phyloP scores from a whole-genome alignment of 1,139 yeast species.

The Taphrina confusa region DNA sequence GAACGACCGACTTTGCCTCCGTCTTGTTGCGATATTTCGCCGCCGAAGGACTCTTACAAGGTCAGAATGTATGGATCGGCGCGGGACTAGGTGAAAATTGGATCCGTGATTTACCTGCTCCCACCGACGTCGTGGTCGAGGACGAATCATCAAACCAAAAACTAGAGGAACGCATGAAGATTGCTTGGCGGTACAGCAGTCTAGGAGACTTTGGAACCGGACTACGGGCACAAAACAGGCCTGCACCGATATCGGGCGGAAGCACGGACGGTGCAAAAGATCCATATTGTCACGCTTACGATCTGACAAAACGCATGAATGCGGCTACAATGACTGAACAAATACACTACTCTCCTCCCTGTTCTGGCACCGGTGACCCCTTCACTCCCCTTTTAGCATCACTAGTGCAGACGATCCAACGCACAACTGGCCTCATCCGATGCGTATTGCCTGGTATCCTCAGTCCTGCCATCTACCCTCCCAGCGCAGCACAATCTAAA shows the following conservation, averaged over 20 bases:
- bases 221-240: slow-evolving; percentile 6
- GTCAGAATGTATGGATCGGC: slow-evolving; percentile 54
- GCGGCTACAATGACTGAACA: not conserved
- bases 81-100: slow-evolving; percentile 64
- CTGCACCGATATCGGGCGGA: slow-evolving; percentile 31
- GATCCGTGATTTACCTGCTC: slow-evolving; percentile 71
- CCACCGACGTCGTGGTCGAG: slow-evolving; percentile 47
- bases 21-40: slow-evolving; percentile 70
- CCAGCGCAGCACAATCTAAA: slow-evolving; percentile 53
- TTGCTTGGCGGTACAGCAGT: slow-evolving; percentile 82
- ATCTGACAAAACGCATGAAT: slow-evolving; percentile 38
- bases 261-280: slow-evolving; percentile 24
- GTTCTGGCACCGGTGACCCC: slow-evolving; percentile 28
- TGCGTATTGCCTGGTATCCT: slow-evolving; percentile 73
- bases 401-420: slow-evolving; percentile 29
- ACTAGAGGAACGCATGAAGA: slow-evolving; percentile 57
- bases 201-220: slow-evolving; percentile 48
- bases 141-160: slow-evolving; percentile 52
- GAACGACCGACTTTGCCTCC: slow-evolving; percentile 87
- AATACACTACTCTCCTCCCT: slow-evolving; percentile 11
- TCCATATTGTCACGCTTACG: slow-evolving; percentile 39
- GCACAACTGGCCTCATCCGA: slow-evolving; percentile 53
- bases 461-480: slow-evolving; percentile 74
- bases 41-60: slow-evolving; percentile 75
- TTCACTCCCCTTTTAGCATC: slow-evolving; percentile 36